Evolutionary conservation across 371 early-diverging fungal genomes (phyloP), one percentile per base, ranked within the genome.

Genomic region (Coemansia sp.): DNA sequence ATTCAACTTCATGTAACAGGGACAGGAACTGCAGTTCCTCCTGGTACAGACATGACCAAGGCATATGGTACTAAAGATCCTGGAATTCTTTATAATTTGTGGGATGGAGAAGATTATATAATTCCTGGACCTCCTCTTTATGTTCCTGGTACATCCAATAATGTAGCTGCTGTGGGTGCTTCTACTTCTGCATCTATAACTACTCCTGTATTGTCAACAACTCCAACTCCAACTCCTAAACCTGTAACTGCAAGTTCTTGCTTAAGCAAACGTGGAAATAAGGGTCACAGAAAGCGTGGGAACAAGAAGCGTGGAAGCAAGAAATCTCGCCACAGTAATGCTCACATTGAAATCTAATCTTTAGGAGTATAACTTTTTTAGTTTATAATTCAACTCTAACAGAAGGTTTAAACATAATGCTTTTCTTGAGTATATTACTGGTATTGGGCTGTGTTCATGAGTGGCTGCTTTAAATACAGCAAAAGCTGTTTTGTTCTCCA

Each of bases 1-100:
- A 63, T 48, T 0, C 65, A 63, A 52, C 17, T 71, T 32, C 49
- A 57, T 11, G 67, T 70, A 3, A 53, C 61, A 0, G 70, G 70
- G 0, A 40, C 54, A 1, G 65, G 64, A 7, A 24, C 41, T 8
- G 61, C 52, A 7, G 60, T 49, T 4, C 75, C 70, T 4, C 3
- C 61, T 32, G 67, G 67, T 2, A 51, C 53, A 15, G 46, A 67
- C 44, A n/a, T 44, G 13, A 12, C 44, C 13, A 44, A n/a, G 44
- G 44, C 15, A 4, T 44, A 44, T 44, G 44, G 15, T 0, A 23
- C 26, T 2, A 28, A 54, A 19, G 64, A 63, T 23, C 52, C 52
- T 1, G 62, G 62, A 28, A 52, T 62, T 39, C 21, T 4, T 4
- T 52, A 23, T 39, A 52, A 62, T 23, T n/a, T 62, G 23, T 62